These are phyloP conservation scores for Solanum chiquidenum DNA, from an alignment of 257 asterid genomes.

Conservation along the genomic window DNA sequence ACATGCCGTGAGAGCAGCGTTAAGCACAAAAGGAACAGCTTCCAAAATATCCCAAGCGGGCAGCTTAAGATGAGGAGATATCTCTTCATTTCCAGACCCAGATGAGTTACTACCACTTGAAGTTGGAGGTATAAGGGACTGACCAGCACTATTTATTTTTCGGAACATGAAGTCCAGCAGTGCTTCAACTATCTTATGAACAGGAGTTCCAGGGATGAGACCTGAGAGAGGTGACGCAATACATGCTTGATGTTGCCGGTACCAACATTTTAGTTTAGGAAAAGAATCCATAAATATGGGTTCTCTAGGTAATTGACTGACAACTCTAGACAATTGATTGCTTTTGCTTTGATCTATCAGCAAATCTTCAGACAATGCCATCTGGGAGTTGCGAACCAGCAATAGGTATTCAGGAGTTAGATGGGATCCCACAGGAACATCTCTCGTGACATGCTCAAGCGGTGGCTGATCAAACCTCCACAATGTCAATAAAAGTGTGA, in stretches of 20 bases:
- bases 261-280: slow-evolving; percentile 85
- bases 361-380: slow-evolving; percentile 38
- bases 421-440: slow-evolving; percentile 65
- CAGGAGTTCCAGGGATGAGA: slow-evolving; percentile 80
- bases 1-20: slow-evolving; percentile 93
- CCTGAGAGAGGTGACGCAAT: slow-evolving; percentile 77
- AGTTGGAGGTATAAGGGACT: slow-evolving; percentile 46
- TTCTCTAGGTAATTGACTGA: slow-evolving; percentile 35
- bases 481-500: slow-evolving; percentile 71
- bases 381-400: slow-evolving; percentile 60
- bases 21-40: slow-evolving; percentile 92
- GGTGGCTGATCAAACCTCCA: slow-evolving; percentile 97
- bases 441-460: slow-evolving; percentile 62
- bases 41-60: slow-evolving; percentile 99
- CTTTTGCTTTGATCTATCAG: slow-evolving; percentile 32
- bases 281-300: slow-evolving; percentile 78
- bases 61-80: slow-evolving; percentile 47
- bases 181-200: slow-evolving; percentile 82
- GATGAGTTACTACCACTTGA: slow-evolving; percentile 74
- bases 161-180: slow-evolving; percentile 79
- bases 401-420: slow-evolving; percentile 85
- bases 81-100: slow-evolving; percentile 58
- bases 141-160: slow-evolving; percentile 57
- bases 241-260: slow-evolving; percentile 85
- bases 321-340: slow-evolving; percentile 38